Conservation (phyloP, 768 basidiomycete genomes). For the Sistotremastrum suecicum region DNA sequence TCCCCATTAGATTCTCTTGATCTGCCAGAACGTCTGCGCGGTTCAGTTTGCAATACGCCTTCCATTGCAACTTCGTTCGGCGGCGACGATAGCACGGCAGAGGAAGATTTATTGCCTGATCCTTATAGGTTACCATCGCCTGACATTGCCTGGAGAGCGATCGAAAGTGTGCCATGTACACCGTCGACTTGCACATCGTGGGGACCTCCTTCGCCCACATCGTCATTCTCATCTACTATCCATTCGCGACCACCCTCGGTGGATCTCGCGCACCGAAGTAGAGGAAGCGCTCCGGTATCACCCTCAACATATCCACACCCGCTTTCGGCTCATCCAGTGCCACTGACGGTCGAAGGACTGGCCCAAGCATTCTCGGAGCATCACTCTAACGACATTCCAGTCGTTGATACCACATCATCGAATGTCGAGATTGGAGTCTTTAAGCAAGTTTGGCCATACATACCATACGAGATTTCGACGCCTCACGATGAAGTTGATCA, state of each 20-base stretch:
- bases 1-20: constrained; percentile 2
- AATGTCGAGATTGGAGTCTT: no score
- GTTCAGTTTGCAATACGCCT: constrained; percentile 42
- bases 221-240: constrained; percentile 17
- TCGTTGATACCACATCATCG: no score
- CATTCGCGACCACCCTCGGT: constrained; percentile 20
- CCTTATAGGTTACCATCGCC: constrained; percentile 13
- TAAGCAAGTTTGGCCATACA: no score
- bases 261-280: constrained; percentile 24
- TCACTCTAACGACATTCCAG: no score
- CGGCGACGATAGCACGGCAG: constrained; percentile 5
- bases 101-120: constrained; percentile 1
- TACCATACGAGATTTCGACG: no score
- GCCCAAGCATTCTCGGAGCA: no score
- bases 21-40: constrained; percentile 10
- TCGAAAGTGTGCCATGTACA: constrained; percentile 39
- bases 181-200: constrained; percentile 34
- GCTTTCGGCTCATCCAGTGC: no score
- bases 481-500: no score
- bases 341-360: no score
- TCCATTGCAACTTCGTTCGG: constrained; percentile 14
- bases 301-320: constrained; percentile 17
- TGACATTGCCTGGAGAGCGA: constrained; percentile 30
- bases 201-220: constrained; percentile 27
- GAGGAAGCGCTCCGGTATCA: constrained; percentile 25